Evolutionary conservation across 192 early-diverging fungal genomes (phyloP).

Genomic region (Backusella westeae): DNA sequence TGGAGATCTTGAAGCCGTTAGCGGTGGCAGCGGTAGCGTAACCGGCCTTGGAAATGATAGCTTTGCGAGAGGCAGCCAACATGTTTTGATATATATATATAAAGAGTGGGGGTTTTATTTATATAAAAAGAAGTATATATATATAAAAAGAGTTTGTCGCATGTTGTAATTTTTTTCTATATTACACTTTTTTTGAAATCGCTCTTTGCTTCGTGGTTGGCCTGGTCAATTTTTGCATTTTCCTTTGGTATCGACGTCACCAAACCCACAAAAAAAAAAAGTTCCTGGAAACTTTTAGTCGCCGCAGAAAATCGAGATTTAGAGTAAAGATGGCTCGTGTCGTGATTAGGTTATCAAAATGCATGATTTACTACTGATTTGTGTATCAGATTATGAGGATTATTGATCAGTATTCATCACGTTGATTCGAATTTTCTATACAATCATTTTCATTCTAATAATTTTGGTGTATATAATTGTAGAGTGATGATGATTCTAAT

Average conservation of each 20-base stretch:
- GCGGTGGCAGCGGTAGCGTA: conserved; percentile 47
- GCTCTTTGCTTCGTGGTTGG: not conserved
- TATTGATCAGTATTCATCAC: too few relatives aligned
- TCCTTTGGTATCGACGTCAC: not conserved
- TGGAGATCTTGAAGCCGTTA: conserved; percentile 37
- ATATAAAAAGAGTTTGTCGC: not conserved
- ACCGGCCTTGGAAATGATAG: conserved; percentile 49
- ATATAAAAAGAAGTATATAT: not conserved
- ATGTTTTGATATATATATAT: conserved; percentile 11
- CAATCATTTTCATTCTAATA: too few relatives aligned
- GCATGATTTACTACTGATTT: too few relatives aligned
- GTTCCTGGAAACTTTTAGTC: not conserved
- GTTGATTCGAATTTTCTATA: too few relatives aligned
- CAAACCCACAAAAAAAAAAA: conserved; percentile 1
- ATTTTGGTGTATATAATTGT: too few relatives aligned
- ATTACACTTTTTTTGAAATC: not conserved
- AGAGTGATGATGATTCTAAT: too few relatives aligned
- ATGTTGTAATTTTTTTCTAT: not conserved
- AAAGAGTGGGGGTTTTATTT: conserved; percentile 14
- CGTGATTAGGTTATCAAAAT: too few relatives aligned
- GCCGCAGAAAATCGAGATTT: not conserved
- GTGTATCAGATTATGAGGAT: too few relatives aligned
- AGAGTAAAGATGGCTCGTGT: too few relatives aligned
- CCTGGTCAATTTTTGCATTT: conserved; percentile 3
- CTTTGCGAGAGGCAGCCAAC: conserved; percentile 51